Base-by-base conservation (phyloP, 768 basidiomycete genomes). In the Russula foetens region DNA sequence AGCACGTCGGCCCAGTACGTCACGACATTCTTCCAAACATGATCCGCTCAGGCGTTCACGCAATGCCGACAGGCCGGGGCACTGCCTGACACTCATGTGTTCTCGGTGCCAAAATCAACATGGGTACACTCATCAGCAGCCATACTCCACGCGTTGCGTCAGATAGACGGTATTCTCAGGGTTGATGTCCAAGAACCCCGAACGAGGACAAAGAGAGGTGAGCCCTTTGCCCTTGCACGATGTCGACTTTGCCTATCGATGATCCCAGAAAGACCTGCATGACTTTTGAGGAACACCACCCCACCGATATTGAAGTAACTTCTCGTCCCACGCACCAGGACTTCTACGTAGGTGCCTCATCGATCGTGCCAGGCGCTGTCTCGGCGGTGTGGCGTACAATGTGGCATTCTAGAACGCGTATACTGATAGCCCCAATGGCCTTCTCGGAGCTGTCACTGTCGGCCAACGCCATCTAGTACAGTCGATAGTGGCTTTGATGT, bases 141-240 rank as follows among this genome's bases (percentile, higher is more conserved):
- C 31, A 66, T 66, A 51, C 38, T 50, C 24, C 28, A 24, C 19
- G 59, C 59, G 23, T 33, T 66, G 7, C 62, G 21, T 49, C 53
- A 48, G 43, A 45, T 17, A 39, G 63, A 66, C 21, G 65, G 65
- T 26, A 56, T 66, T 33, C 52, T 66, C 26, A 56, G 53, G 31
- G 55, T 66, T 26, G 65, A 66, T 4, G 52, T 64, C 14, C 65
- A 66, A 57, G 63, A 58, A 50, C 65, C 63, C 9, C 51, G 53
- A 38, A 26, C 12, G 45, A 55, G 65, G 50, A 31, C 49, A n/a
- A 64, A 61, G 47, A 56, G 59, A 64, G 65, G 62, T 58, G 12
- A 57, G 58, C 41, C 46, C 51, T 50, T 39, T 31, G 29, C 48
- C 47, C 45, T 43, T 31, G 28, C 33, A 26, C 8, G 9, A 12